phyloP scores from a whole-genome alignment of 2,329 filamentous ascomycete genomes.

The Blumeriella jaapii region DNA sequence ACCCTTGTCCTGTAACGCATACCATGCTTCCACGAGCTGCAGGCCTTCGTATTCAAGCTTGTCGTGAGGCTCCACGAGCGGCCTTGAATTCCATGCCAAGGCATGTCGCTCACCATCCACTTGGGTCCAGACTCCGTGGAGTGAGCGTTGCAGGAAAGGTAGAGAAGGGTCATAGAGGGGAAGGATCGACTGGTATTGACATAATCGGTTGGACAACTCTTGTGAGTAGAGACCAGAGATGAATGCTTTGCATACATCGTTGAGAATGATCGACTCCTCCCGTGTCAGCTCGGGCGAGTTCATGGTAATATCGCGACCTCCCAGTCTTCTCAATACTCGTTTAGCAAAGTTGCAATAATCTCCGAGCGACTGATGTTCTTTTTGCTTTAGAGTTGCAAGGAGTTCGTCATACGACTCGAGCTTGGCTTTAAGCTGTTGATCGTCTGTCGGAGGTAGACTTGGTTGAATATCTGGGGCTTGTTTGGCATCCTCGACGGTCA shows the following conservation, averaged over 20 bases:
- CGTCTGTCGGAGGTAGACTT: neutral
- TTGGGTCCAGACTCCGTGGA: slow-evolving; percentile 42
- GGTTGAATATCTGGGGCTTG: neutral
- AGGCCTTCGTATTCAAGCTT: slow-evolving; percentile 29
- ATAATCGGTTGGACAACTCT: slow-evolving; percentile 34
- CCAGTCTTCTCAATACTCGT: slow-evolving; percentile 21
- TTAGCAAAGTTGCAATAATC: slow-evolving; percentile 26
- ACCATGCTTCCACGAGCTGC: slow-evolving; percentile 35
- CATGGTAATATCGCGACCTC: slow-evolving; percentile 21
- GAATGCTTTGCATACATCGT: slow-evolving; percentile 42
- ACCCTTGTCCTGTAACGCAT: slow-evolving; percentile 27
- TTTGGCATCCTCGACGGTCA: neutral
- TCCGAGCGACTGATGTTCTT: slow-evolving; percentile 19
- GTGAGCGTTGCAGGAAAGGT: slow-evolving; percentile 30
- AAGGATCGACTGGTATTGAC: slow-evolving; percentile 36
- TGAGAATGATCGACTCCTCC: slow-evolving; percentile 37
- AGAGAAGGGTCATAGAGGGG: slow-evolving; percentile 24
- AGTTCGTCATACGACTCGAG: slow-evolving; percentile 7
- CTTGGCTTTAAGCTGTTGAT: neutral
- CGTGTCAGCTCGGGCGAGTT: slow-evolving; percentile 16
- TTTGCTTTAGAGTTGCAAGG: slow-evolving; percentile 21
- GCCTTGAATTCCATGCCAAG: slow-evolving; percentile 33
- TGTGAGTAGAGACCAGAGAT: slow-evolving; percentile 40
- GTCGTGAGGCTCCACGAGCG: slow-evolving; percentile 28
- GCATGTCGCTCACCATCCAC: slow-evolving; percentile 44